Evolutionary conservation across 2,329 filamentous ascomycete genomes (phyloP), one percentile per base, ranked within the genome.

Genomic region (Ophiostoma sp.): DNA sequence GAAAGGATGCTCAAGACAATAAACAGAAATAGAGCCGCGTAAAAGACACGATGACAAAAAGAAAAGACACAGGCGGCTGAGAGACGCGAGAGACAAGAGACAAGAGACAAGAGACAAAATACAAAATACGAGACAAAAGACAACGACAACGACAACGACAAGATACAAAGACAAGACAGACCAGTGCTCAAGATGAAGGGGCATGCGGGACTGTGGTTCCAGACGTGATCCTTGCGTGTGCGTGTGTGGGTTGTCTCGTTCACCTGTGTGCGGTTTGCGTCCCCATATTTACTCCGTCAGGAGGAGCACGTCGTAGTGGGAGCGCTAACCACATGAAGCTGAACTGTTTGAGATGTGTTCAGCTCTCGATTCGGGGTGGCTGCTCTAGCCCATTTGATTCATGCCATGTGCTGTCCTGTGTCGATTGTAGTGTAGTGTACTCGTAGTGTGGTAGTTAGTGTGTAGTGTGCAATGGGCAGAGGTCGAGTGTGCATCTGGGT

Each of bases 291-390:
- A 14, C 47, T 27, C 16, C 3, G 16, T 27, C n/a, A 27, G 6
- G n/a, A 16, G 18, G 5, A 52, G 16, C 42, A 18, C 47, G 18
- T 47, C 47, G 6, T 52, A 36, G 27, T 60, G 55, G 18, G 49
- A 18, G 49, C 49, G 49, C 49, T 55, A 55, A 55, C 49, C 27
- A 11, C 18, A 55, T 27, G 27, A 9, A 27, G 49, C 27, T 38
- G 27, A 60, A 38, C 27, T 60, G 55, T 60, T 38, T 38, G 55
- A 60, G 49, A 55, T 55, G 49, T 60, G 55, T 60, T 60, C 27
- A 60, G 55, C 55, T 60, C 55, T 60, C 55, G 55, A 60, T 60
- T 60, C 27, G 49, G 49, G 27, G 49, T 55, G 49, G n/a, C n/a
- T 55, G 49, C 49, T 55, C 27, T 27, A 27, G 27, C 27, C 49